Conservation (phyloP, 192 early-diverging fungal species). For the Entomortierella parvispora region DNA sequence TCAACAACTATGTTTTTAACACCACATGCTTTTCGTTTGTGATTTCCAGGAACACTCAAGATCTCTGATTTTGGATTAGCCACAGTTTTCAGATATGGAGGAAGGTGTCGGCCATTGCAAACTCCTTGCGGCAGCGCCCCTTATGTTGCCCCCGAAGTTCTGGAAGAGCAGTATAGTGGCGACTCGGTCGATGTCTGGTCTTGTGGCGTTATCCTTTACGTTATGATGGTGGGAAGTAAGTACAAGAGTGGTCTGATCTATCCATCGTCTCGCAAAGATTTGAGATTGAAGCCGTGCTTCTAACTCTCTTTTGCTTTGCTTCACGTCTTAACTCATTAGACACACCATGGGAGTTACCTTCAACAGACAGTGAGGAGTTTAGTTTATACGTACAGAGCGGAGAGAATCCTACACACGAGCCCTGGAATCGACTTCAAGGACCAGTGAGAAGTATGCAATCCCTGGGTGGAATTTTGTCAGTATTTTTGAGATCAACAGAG, state of each 20-base stretch:
- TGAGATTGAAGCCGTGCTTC: no score
- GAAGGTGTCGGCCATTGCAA: conserved; percentile 60
- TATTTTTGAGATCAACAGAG: no score
- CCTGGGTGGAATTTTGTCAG: no score
- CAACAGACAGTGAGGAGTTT: conserved; percentile 67
- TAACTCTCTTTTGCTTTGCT: no score
- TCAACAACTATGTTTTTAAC: no score
- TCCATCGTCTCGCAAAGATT: no score
- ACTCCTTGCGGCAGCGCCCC: conserved; percentile 81
- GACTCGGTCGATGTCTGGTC: conserved; percentile 76
- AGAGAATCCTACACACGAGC: conserved; percentile 52
- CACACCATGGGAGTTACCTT: conserved; percentile 77
- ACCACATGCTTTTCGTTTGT: no score
- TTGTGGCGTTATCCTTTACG: conserved; percentile 75
- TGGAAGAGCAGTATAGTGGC: conserved; percentile 65
- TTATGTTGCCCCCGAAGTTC: conserved; percentile 74
- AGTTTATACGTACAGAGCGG: conserved; percentile 52
- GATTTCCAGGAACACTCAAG: conserved; percentile 80
- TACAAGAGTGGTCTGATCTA: no score
- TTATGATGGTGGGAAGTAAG: conserved; percentile 74
- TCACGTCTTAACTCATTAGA: conserved; percentile 42
- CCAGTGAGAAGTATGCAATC: conserved; percentile 56
- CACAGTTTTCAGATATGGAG: conserved; percentile 69
- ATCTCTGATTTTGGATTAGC: conserved; percentile 80
- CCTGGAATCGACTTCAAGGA: conserved; percentile 62